Evolutionary conservation across 768 basidiomycete genomes (phyloP), one percentile per base, ranked within the genome.

Genomic region (Boletus edulis): DNA sequence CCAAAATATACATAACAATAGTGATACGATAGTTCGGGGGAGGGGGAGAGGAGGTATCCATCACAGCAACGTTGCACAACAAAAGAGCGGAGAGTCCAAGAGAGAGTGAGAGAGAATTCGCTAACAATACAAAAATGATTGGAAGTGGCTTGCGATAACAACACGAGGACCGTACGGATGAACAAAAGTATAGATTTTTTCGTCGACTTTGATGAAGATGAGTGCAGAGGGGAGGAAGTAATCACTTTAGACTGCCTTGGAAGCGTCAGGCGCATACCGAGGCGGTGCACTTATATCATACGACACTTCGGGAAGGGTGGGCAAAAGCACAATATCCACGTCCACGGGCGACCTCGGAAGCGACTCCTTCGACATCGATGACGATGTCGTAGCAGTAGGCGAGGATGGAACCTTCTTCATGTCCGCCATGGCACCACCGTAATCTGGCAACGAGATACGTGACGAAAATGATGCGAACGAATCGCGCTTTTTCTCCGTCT

Each of bases 391-490:
- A 1, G 52, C 38, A 3, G 63, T 67, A 7, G 67, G 65, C 0
- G 62, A 66, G 32, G 60, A 61, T 0, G 67, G 52, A 2, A 14
- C 24, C 42, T 61, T 59, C 46, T 72, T 67, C 49, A 60, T 49
- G 27, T 65, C 66, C 29, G 37, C 58, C 52, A 77, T 59, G 40
- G 69, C 61, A 13, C 73, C 73, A 15, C 72, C 73, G n/a, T 71
- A 74, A 39, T 78, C 79, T 8, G 57, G 68, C 62, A 76, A 61
- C 14, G 78, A 78, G 48, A 79, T 64, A 55, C 75, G 73, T 31
- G 70, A 70, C 8, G 77, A 76, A 65, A 79, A 74, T 0, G 82
- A 84, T 38, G 73, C 70, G 15, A 80, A 53, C 6, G 81, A 81
- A 54, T 78, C 78, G 49, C 74, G 78, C 60, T 78, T 80, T 58